A percentile compares a stretch with the other conserved stretches of the same genome.
These are phyloP conservation scores for Solanum lycopersicoides DNA, from an alignment of 257 asterid species.

Conservation along the genomic window DNA sequence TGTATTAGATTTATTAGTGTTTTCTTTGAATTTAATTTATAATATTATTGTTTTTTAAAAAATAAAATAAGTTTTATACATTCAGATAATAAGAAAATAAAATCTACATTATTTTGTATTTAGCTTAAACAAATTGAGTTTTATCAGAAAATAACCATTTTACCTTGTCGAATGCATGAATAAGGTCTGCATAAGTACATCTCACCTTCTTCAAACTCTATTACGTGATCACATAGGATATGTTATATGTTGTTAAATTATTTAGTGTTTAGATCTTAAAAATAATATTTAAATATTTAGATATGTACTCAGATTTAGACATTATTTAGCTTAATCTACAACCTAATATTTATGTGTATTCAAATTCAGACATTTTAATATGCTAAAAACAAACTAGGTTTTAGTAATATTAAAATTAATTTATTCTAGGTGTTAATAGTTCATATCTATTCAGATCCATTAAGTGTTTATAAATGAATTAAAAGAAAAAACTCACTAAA, in stretches of 20 bases:
- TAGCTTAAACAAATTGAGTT: background rate
- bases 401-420: background rate
- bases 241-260: background rate
- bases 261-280: background rate
- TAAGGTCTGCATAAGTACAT: background rate
- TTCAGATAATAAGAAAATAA: background rate
- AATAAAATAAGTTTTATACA: background rate
- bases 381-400: background rate
- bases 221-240: background rate
- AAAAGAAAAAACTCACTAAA: background rate
- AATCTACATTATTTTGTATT: background rate
- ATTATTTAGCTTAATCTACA: background rate
- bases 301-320: background rate
- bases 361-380: background rate
- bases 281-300: background rate
- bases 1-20: too few species aligned
- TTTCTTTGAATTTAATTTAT: background rate
- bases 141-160: background rate
- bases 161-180: background rate
- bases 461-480: background rate
- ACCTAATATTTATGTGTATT: background rate
- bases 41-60: background rate
- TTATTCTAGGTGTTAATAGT: background rate
- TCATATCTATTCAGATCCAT: background rate
- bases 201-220: background rate